Conservation (phyloP, 768 basidiomycete species). For the Lactifluus pinguis region DNA sequence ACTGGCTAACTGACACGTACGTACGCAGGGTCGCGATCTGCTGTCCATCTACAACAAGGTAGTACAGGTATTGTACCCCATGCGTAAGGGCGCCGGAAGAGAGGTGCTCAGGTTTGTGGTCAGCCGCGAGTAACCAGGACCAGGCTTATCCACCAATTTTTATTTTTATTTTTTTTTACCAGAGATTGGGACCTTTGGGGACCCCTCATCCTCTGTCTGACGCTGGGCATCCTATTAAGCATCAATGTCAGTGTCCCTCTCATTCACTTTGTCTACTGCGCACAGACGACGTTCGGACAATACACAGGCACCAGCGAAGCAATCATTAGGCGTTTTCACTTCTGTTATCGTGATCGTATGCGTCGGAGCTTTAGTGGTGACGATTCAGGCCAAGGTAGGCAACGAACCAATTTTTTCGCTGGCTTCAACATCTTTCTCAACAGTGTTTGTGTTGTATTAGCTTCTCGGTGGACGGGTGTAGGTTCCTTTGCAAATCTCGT, state of each 20-base stretch:
- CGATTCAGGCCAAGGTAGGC: constrained; percentile 87
- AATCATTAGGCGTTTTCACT: constrained; percentile 85
- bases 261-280: background rate
- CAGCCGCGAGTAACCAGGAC: background rate
- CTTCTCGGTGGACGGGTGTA: constrained; percentile 79
- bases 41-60: constrained; percentile 88
- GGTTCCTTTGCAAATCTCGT: constrained; percentile 21
- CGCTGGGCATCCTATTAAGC: constrained; percentile 77
- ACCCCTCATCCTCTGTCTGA: constrained; percentile 74
- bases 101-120: constrained; percentile 66
- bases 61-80: constrained; percentile 88
- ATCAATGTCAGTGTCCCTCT: constrained; percentile 48
- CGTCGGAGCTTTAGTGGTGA: constrained; percentile 82
- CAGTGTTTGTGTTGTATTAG: constrained; percentile 30
- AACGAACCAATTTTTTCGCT: background rate
- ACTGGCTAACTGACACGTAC: background rate
- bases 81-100: constrained; percentile 52
- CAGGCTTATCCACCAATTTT: background rate
- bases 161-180: background rate
- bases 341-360: constrained; percentile 91
- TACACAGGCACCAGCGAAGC: constrained; percentile 66
- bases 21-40: constrained; percentile 72
- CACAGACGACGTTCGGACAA: background rate
- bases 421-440: background rate
- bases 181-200: constrained; percentile 99